Conservation (phyloP, 192 early-diverging fungal species). For the Gryganskiella cystojenkinii region DNA sequence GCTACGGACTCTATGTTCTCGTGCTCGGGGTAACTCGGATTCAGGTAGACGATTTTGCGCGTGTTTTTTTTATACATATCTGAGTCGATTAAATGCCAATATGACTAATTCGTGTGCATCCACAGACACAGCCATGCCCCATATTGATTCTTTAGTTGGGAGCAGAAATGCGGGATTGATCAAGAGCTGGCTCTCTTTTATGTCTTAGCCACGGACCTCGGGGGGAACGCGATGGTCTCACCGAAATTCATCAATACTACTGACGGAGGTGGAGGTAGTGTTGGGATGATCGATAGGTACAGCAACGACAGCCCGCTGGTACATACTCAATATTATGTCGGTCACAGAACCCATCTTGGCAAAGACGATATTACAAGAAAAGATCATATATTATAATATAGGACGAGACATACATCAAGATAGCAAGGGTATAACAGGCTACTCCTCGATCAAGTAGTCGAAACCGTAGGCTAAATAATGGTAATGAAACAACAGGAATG, state of each 20-base stretch:
- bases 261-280: not conserved
- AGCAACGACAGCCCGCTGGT: conserved; percentile 14
- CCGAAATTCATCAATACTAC: conserved; percentile 34
- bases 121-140: conserved; percentile 26
- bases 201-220: conserved; percentile 60
- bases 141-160: conserved; percentile 38
- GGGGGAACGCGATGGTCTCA: conserved; percentile 58
- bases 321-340: conserved; percentile 64
- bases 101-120: too few relatives aligned
- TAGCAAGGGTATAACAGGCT: not conserved
- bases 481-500: not conserved
- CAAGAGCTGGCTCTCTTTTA: conserved; percentile 64
- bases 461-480: conserved; percentile 63
- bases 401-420: too few relatives aligned
- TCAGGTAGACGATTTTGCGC: too few relatives aligned
- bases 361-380: too few relatives aligned
- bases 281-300: not conserved
- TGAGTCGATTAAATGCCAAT: too few relatives aligned
- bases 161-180: conserved; percentile 49
- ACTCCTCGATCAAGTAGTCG: conserved; percentile 64
- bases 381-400: too few relatives aligned
- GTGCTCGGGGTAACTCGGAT: not conserved
- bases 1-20: too few relatives aligned
- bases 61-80: too few relatives aligned
- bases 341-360: too few relatives aligned